Base-by-base conservation (phyloP, 306 rosid species). In the Quercus gilva region DNA sequence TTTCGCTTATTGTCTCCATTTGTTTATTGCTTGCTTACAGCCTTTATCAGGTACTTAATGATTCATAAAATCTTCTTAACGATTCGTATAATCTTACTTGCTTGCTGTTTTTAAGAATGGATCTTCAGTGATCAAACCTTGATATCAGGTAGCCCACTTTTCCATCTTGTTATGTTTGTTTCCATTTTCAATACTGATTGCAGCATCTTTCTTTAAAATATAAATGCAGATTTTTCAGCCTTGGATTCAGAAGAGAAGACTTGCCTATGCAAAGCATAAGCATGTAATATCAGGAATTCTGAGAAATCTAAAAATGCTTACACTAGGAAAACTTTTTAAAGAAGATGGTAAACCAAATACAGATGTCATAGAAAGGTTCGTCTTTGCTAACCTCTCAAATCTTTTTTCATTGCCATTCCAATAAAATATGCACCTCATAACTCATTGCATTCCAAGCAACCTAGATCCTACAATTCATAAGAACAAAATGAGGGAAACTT, bases 11-110 rank as follows among this genome's bases (percentile, higher is more conserved):
- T 28, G 78, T 91, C 79, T 91, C 99, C 13, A 5, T 88, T 33
- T 51, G 18, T 56, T 60, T 96, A 56, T 73, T 93, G 81, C 18
- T 87, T 75, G 31, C 85, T 28, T 96, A 96, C 83, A 91, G 96
- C 87, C 75, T 89, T 76, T 96, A 95, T 84, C 99, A 96, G 97
- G 99, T 93, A 82, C 28, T 55, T 45, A 5, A 29, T 53, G 60
- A 29, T 55, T 59, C n/a, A 25, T 31, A 73, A 8, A 41, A 8
- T 41, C 58, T 35, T n/a, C 20, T 72, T 73, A 65, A 15, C 2
- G 5, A 14, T 25, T 4, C 4, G 0, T 58, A 9, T 58, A 58
- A 21, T n/a, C 13, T 58, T 41, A 41, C 8, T 41, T 41, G 45
- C 12, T 41, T 41, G 45, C 11, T 41, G 12, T 41, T 41, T 41